phyloP scores from a whole-genome alignment of 257 asterid genomes.

The Penstemon barbatus region DNA sequence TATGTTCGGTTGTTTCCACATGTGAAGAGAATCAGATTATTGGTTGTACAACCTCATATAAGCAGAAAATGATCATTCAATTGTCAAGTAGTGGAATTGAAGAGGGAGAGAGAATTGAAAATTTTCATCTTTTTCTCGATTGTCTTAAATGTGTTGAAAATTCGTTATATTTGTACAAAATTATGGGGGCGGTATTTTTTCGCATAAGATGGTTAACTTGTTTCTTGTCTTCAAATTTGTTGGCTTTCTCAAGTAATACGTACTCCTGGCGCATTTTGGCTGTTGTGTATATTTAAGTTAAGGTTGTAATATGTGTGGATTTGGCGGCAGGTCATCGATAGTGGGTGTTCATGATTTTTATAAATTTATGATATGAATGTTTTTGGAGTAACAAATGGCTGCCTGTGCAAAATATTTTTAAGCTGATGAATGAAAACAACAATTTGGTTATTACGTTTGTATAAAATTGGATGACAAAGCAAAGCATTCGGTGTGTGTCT shows the following conservation, averaged over 20 bases:
- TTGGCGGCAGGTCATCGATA: too few species aligned
- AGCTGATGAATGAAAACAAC: too few species aligned
- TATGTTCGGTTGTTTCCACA: constrained; percentile 2
- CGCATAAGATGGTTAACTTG: background rate
- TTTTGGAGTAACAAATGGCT: too few species aligned
- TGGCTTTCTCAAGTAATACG: background rate
- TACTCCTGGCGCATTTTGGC: too few species aligned
- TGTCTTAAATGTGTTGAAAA: constrained; percentile 1
- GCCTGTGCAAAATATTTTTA: too few species aligned
- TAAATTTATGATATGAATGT: too few species aligned
- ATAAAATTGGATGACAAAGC: too few species aligned
- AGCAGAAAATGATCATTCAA: constrained; percentile 1
- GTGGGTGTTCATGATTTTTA: too few species aligned
- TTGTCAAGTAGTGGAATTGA: background rate
- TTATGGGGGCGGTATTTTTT: background rate
- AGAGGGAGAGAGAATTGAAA: constrained; percentile 22
- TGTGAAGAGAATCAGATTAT: constrained; percentile 20
- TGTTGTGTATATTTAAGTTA: too few species aligned
- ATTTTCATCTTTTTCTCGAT: background rate
- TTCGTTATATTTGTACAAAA: constrained; percentile 16
- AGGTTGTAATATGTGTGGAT: too few species aligned
- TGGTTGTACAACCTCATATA: background rate
- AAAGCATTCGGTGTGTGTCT: too few species aligned
- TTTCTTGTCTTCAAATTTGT: background rate
- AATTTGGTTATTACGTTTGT: too few species aligned